A percentile compares a stretch with the other conserved stretches of the same genome.
phyloP scores from a whole-genome alignment of 768 basidiomycete genomes.

The Lactifluus piperatus region DNA sequence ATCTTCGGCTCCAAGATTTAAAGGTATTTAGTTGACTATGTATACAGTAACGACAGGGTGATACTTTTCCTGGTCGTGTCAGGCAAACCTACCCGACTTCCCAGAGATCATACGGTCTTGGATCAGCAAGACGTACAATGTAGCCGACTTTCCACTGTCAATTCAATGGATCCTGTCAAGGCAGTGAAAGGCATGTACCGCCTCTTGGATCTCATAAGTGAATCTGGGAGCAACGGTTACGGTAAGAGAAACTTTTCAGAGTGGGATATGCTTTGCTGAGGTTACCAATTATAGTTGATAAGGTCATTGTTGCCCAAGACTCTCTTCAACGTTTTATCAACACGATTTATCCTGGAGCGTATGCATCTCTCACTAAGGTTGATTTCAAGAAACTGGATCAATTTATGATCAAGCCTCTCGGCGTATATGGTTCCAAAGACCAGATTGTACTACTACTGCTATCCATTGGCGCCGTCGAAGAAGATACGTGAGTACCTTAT shows the following conservation, averaged over 20 bases:
- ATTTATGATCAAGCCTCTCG: slow-evolving; percentile 39
- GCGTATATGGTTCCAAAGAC: slow-evolving; percentile 47
- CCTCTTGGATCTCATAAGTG: slow-evolving; percentile 44
- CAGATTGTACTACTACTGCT: slow-evolving; percentile 40
- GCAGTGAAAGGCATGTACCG: slow-evolving; percentile 41
- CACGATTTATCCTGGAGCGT: slow-evolving; percentile 41
- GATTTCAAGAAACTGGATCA: slow-evolving; percentile 46
- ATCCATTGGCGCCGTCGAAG: slow-evolving; percentile 30
- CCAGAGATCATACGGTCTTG: neutral
- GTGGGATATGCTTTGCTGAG: neutral
- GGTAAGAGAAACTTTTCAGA: slow-evolving; percentile 28
- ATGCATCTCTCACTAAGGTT: slow-evolving; percentile 44
- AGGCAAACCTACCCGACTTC: neutral
- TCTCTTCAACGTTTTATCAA: slow-evolving; percentile 43
- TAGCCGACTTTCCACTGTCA: neutral
- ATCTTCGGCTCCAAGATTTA: neutral
- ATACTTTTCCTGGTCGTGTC: neutral
- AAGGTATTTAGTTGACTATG: neutral
- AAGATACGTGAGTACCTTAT: slow-evolving; percentile 30
- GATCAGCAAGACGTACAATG: neutral
- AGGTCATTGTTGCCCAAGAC: slow-evolving; percentile 48
- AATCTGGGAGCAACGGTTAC: slow-evolving; percentile 41
- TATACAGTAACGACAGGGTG: too few species aligned
- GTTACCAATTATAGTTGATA: slow-evolving; percentile 36
- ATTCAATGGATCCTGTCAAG: neutral